phyloP scores from a whole-genome alignment of 306 rosid species.

The Urtica urens region DNA sequence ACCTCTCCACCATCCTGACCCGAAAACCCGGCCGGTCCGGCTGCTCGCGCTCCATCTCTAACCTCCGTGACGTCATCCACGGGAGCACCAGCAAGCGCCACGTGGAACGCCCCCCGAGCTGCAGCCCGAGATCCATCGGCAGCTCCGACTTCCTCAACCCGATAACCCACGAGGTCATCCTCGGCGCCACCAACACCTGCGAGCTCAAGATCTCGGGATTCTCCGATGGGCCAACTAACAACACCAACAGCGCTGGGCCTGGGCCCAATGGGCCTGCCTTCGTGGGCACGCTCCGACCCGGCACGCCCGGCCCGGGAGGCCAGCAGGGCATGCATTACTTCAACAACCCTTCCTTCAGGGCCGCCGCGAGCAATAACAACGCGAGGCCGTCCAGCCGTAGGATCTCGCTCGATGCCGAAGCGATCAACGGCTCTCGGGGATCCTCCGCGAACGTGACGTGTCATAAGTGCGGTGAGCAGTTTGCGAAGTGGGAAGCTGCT shows the following conservation, averaged over 20 bases:
- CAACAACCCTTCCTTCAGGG: conserved; percentile 47
- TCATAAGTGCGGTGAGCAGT: conserved; percentile 84
- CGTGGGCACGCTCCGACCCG: conserved; percentile 65
- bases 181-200: conserved; percentile 76
- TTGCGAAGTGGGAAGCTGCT: conserved; percentile 78
- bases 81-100: conserved; percentile 89
- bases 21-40: conserved; percentile 65
- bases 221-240: conserved; percentile 32
- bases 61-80: conserved; percentile 87
- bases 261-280: conserved; percentile 33
- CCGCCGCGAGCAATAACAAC: conserved; percentile 6
- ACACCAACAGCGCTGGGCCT: conserved; percentile 15
- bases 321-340: conserved; percentile 62
- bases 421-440: conserved; percentile 20
- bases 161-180: conserved; percentile 71
- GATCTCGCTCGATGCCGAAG: conserved; percentile 35
- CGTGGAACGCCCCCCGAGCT: conserved; percentile 67
- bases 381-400: conserved; percentile 57
- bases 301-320: conserved; percentile 84
- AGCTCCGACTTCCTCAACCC: conserved; percentile 90
- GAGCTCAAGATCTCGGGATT: conserved; percentile 79
- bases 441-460: conserved; percentile 37
- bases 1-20: conserved; percentile 58
- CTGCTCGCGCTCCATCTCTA: conserved; percentile 83
- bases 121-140: conserved; percentile 87